Evolutionary conservation across 2,329 filamentous ascomycete species (phyloP), one percentile per base, ranked within the genome.

Genomic region (Thielaviopsis populi): DNA sequence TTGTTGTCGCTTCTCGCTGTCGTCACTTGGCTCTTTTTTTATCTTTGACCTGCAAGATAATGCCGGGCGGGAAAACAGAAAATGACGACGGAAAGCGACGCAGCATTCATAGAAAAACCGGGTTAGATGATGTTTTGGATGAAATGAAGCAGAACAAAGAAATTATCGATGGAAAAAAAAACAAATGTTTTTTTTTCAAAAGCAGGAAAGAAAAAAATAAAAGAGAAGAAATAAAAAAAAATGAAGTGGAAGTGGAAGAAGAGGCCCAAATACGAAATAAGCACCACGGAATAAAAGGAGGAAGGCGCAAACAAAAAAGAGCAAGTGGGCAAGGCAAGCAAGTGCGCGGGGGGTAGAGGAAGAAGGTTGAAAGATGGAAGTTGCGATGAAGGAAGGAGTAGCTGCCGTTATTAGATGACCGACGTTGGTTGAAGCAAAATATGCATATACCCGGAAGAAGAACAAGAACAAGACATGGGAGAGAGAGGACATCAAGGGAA

Each of bases 341-440:
- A 60, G 43, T 43, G 59, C 40, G 42, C 10, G 15, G 43, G 27
- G 41, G 22, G 3, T 19, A 43, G 17, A 19, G 15, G 22, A 27
- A 27, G 22, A 10, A 61, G 33, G 27, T 13, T n/a, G 27, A 2
- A 56, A 56, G 53, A n/a, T 56, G 53, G 15, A 56, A 56, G 53
- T 56, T 37, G 53, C 53, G 53, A 56, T 56, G 27, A 56, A 56
- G 53, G 53, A 30, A 56, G 53, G 24, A 56, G 53, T 17, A 56
- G 53, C n/a, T 56, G 53, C 53, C 53, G 24, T 56, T 17, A 30
- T 17, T 37, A 33, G 53, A 56, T 37, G 53, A 56, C 19, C 37
- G 27, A 56, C 27, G 53, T 33, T 37, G 53, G 10, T 37, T 33
- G 3, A 30, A n/a, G 30, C 53, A 30, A 53, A 27, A 33, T 56